Evolutionary conservation across 2,329 filamentous ascomycete species (phyloP), one percentile per base, ranked within the genome.

Genomic region (Leptographium wingfieldii): DNA sequence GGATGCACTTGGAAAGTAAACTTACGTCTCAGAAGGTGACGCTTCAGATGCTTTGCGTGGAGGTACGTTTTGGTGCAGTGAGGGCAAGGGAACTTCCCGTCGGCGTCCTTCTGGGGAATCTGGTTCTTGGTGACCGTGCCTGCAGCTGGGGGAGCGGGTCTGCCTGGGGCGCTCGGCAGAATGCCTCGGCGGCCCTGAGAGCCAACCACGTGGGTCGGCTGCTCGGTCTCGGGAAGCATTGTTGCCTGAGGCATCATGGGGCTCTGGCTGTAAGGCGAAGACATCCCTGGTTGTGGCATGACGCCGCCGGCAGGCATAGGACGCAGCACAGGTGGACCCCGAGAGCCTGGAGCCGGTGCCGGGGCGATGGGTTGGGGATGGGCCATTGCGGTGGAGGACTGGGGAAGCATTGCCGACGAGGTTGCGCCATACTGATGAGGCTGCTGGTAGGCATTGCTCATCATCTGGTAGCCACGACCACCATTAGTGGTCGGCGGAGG

Each of bases 1-100:
- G 35, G 49, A 53, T 56, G 55, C 53, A 43, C 6, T 9, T 38
- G 55, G 56, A 55, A 29, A 46, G 57, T 12, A 55, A 31, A 88
- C 92, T 91, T 82, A 96, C 92, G 94, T 80, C 94, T 82, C 67
- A 97, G 78, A 62, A 97, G 82, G 80, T 97, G 94, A 69, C 94
- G 88, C 82, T 97, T 97, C 67, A 97, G 75, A 75, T 97, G 94
- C 80, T 99, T 97, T 55, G 92, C 88, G 72, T 97, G 94, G 61
- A 97, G 80, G 71, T 99, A 99, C 7, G 92, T 96, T 80, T 97
- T 97, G 68, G 90, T 96, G 77, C 94, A 99, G 73, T 97, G 92
- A 68, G 91, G 91, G 76, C 94, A 99, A 62, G 94, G 92, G 71
- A 95, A 99, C 77, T 97, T 97, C 70, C 94, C 94, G 72, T 97